A percentile compares a stretch with the other conserved stretches of the same genome.
Conservation (phyloP, 1,284 basidiomycete species). For the Fomitopsis schrenkii region DNA sequence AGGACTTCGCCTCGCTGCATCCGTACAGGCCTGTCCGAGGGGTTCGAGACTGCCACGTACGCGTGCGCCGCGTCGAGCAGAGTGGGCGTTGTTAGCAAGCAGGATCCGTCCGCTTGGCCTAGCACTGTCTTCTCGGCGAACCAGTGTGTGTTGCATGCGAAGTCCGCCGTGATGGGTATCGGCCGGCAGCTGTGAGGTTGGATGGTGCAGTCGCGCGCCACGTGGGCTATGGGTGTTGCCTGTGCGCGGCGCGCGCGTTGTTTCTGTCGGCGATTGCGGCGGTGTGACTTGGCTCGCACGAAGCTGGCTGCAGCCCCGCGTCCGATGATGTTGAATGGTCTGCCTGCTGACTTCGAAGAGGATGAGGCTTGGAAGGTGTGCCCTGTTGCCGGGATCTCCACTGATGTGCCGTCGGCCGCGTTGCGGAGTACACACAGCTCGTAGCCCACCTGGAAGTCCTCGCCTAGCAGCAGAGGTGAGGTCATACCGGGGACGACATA, state of each 20-base stretch:
- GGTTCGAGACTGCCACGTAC: neutral
- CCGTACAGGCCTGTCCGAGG: neutral
- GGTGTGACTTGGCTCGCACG: constrained; percentile 1
- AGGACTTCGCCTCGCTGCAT: neutral
- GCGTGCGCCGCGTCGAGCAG: neutral
- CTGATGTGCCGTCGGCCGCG: neutral
- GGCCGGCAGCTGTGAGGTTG: neutral
- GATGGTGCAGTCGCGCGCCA: neutral
- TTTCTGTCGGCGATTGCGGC: neutral
- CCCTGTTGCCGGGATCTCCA: neutral
- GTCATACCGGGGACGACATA: constrained; percentile 26
- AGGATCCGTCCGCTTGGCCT: neutral
- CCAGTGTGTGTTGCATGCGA: neutral
- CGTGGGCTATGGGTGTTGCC: neutral
- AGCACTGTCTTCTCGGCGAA: neutral
- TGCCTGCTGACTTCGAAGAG: too few species aligned
- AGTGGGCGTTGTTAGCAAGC: neutral
- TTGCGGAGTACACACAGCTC: constrained; percentile 9
- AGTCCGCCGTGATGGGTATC: neutral
- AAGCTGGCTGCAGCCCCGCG: neutral
- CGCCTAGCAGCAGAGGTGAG: constrained; percentile 20
- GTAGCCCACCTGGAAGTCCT: too few species aligned
- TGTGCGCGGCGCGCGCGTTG: neutral
- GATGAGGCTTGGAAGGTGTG: neutral
- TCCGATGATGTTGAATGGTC: neutral